Evolutionary conservation across 2,329 filamentous ascomycete genomes (phyloP), one percentile per base, ranked within the genome.

Genomic region (Escovopsis sp.): DNA sequence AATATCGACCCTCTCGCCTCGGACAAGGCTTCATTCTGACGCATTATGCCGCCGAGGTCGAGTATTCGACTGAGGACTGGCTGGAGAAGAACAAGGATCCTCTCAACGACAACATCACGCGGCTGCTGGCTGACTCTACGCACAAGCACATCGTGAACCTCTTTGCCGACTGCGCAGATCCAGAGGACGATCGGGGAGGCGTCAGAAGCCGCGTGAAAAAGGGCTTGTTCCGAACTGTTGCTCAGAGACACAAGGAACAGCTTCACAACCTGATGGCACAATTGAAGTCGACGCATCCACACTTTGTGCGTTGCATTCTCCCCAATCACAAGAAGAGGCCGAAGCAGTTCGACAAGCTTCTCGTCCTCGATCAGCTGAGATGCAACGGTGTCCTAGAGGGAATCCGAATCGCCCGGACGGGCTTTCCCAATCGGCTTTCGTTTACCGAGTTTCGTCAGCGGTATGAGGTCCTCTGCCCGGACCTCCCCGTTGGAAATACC

Each of bases 341-440:
- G 1, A 98, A 98, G 62, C 83, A 88, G 57, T 86, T 96, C 61
- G 85, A 83, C 56, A 85, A 85, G 3, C 77, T 87, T 3, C 75
- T 98, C n/a, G 93, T 98, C 2, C 72, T 98, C 6, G 91, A 98
- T 55, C 93, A 98, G 59, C 68, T 98, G n/a, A 80, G 91, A 41
- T 98, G 91, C 65, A 98, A 98, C 59, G 91, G 91, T 82, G 91
- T 98, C 3, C 71, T 98, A n/a, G 91, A 98, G 64, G 91, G 91
- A 48, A 98, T 98, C 55, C 78, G 91, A 47, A 98, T 98, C 60
- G 91, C 91, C 23, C 79, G 91, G 38, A 98, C 93, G 5, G 91
- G 91, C 23, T 98, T 98, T 59, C 91, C 91, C 40, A 98, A 98
- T 58, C 75, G 91, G 51, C 70, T 98, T 30, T 75, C 85, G 1